Conservation (phyloP, 352 stramenopile genomes). For the Globisporangium orthogonon region DNA sequence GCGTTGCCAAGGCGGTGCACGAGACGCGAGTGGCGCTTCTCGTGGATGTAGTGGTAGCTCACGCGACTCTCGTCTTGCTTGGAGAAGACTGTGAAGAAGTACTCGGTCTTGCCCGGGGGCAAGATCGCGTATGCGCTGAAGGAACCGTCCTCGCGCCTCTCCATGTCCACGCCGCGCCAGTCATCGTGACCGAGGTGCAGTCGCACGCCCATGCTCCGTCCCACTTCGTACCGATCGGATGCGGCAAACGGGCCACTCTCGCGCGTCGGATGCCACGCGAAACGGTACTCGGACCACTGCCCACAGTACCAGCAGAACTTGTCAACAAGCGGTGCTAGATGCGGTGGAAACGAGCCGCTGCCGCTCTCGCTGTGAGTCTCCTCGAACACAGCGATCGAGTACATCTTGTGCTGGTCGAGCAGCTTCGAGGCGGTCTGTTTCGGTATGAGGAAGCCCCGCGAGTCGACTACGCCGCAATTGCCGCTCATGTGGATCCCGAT, state of each 20-base stretch:
- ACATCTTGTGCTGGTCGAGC: slow-evolving; percentile 71
- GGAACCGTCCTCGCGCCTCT: slow-evolving; percentile 43
- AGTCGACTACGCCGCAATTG: slow-evolving; percentile 64
- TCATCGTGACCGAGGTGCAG: slow-evolving; percentile 69
- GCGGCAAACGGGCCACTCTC: slow-evolving; percentile 31
- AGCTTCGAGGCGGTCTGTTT: slow-evolving; percentile 32
- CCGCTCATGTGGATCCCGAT: slow-evolving; percentile 72
- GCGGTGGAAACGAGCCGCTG: slow-evolving; percentile 36
- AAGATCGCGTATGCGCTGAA: slow-evolving; percentile 58
- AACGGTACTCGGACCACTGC: slow-evolving; percentile 69
- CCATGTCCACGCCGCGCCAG: slow-evolving; percentile 63
- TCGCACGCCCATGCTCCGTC: slow-evolving; percentile 28
- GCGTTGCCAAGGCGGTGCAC: slow-evolving; percentile 1
- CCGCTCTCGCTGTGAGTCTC: slow-evolving; percentile 56
- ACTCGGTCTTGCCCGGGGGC: slow-evolving; percentile 63
- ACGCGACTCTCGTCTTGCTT: slow-evolving; percentile 15
- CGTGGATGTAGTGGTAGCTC: slow-evolving; percentile 39
- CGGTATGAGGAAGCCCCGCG: slow-evolving; percentile 55
- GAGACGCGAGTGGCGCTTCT: slow-evolving; percentile 30
- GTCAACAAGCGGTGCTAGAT: slow-evolving; percentile 49
- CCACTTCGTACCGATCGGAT: slow-evolving; percentile 26
- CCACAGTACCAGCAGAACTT: slow-evolving; percentile 77
- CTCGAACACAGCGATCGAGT: slow-evolving; percentile 68
- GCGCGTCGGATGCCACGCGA: slow-evolving; percentile 46
- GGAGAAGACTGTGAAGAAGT: slow-evolving; percentile 61